Base-by-base conservation (phyloP, 306 rosid genomes). In the Quillaja saponaria region DNA sequence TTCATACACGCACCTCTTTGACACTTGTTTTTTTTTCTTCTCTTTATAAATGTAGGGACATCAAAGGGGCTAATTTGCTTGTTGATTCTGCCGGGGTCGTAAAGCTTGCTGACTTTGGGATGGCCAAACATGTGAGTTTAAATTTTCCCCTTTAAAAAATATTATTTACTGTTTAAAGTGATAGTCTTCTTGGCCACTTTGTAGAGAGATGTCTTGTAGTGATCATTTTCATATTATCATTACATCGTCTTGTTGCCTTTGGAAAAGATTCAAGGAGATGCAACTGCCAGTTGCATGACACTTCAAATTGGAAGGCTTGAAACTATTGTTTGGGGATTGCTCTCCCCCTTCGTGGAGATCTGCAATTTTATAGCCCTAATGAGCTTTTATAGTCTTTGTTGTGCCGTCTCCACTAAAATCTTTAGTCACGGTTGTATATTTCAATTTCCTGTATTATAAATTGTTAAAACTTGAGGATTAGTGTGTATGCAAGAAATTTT, bases 101-200 rank as follows among this genome's bases (percentile, higher is more conserved):
- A 68, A 87, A 94, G 84, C 95, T 94, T 58, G 91, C 99, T 25
- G 99, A 94, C 74, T 94, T 94, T 83, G 99, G 99, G 67, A 94
- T 94, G 99, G 88, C 99, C 61, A 89, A 94, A 64, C 97, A 84
- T 67, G 99, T 94, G 72, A 85, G 95, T 85, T 56, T 55, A 10
- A 63, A 56, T 54, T 25, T 25, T 25, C 45, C 50, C 21, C 13
- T 60, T 16, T 34, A 64, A 18, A 14, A 13, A 6, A 57, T 62
- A 44, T 18, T 44, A 58, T 37, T 17, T 51, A 38, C 39, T 33
- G 12, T 42, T 63, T 33, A 21, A 15, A 9, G 39, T 72, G 8
- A 49, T 44, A 61, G 33, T 38, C 61, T 42, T 25, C 42, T 15
- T 13, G 18, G 39, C 58, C 33, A 61, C 33, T 2, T 25, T 25